Percentiles rank a stretch among this genome's conserved stretches.
Conservation (phyloP, 108 stramenopile genomes). For the Pseudonitzschia delicatissima region DNA sequence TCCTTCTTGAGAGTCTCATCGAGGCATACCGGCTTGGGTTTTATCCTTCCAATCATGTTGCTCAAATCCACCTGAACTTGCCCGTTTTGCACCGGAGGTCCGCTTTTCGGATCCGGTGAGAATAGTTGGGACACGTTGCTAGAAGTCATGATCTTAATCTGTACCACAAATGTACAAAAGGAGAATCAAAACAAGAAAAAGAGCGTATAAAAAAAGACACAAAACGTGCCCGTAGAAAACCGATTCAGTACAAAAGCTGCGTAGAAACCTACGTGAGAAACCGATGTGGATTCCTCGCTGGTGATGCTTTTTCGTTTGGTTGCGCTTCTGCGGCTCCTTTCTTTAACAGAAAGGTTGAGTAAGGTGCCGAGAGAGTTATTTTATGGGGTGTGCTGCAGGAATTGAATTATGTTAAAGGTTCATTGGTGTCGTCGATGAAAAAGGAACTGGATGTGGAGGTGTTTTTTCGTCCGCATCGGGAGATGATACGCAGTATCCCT, state of each 20-base stretch:
- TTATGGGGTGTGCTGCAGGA: no score
- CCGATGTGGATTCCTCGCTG: neutral
- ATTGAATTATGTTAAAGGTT: no score
- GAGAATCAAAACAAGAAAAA: neutral
- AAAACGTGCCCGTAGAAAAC: neutral
- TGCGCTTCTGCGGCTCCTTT: no score
- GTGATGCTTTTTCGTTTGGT: no score
- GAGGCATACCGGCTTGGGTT: constrained; percentile 26
- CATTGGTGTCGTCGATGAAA: no score
- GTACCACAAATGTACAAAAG: no score
- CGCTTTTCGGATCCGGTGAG: no score
- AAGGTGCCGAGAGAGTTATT: no score
- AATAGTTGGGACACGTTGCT: neutral
- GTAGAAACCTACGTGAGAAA: neutral
- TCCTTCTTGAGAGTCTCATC: constrained; percentile 24
- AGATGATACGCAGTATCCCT: no score
- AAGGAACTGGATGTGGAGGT: no score
- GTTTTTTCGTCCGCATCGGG: no score
- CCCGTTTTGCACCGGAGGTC: neutral
- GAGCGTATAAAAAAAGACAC: neutral
- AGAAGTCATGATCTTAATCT: neutral
- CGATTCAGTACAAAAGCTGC: neutral
- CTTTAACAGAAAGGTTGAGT: no score
- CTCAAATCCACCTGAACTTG: constrained; percentile 30
- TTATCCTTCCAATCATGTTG: constrained; percentile 32